Base-by-base conservation (phyloP, 192 early-diverging fungal genomes). In the Phycomyces blakesleeanus region DNA sequence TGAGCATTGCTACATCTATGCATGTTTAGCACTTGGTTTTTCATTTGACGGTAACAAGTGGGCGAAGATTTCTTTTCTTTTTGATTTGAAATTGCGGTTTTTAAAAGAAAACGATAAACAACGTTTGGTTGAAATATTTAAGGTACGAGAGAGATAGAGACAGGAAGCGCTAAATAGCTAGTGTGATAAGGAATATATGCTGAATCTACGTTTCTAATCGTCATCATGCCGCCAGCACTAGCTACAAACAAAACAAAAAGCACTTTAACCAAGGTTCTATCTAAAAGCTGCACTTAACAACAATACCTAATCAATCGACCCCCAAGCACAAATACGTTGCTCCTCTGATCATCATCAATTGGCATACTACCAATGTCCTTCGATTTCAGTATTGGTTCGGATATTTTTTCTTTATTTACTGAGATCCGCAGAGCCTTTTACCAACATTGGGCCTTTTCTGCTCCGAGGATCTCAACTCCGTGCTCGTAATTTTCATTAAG, bases 101-200 rank as follows among this genome's bases (percentile, higher is more conserved):
- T 57, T 57, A 42, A 57, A 57, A 22, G 56, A 57, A 41, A 57
- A 57, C 38, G 40, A 41, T 42, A 41, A 42, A 57, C 24, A 57
- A 41, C 21, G 56, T 41, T 57, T 57, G 1, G 16, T 57, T 41
- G 38, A 57, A 57, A 21, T 41, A 6, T 57, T 41, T 12, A 22
- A 57, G 38, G 5, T 37, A 57, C 54, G 54, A 57, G 8, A 41
- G 20, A 41, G 56, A n/a, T n/a, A n/a, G n/a, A 57, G 1, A 57
- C 18, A 41, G 20, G 56, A 57, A 57, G 56, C 39, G 34, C n/a
- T 40, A 57, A 57, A 57, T 40, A 6, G 39, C 37, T 15, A 57
- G 40, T 57, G 0, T 57, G 21, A 41, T 41, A 57, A 2, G 56
- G 37, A 9, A 57, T n/a, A 41, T 57, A 57, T n/a, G 56, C 56